Percentiles rank a stretch among this genome's conserved stretches.
phyloP scores from a whole-genome alignment of 176 grass and related monocot genomes.

The Rhynchospora pubera region DNA sequence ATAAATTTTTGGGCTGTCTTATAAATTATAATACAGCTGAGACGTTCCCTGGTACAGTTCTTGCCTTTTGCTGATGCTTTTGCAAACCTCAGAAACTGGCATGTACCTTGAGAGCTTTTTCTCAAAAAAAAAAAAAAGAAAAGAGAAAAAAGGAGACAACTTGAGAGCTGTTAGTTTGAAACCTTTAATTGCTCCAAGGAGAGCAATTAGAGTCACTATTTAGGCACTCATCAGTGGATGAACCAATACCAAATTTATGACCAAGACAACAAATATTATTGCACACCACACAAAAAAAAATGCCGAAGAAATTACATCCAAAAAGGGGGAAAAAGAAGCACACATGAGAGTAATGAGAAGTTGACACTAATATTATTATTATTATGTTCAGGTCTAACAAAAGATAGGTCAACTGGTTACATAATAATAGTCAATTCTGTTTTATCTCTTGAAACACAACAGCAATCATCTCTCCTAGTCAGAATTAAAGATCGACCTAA shows the following conservation, averaged over 20 bases:
- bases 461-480: constrained; percentile 11
- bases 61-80: not conserved
- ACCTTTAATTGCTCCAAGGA: not conserved
- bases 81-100: not conserved
- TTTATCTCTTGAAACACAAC: constrained; percentile 1
- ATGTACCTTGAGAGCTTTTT: not conserved
- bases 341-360: not conserved
- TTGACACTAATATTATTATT: not conserved
- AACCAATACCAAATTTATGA: not conserved
- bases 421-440: constrained; percentile 19
- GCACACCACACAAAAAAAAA: not conserved
- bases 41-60: not conserved
- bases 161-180: not conserved
- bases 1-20: not conserved
- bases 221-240: not conserved
- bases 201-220: not conserved
- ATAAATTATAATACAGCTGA: not conserved
- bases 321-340: not conserved
- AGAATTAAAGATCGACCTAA: constrained; percentile 15
- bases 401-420: constrained; percentile 1
- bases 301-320: not conserved
- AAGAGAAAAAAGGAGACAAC: no score
- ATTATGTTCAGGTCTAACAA: constrained; percentile 2
- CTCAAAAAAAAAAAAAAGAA: no score
- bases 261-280: not conserved